Percentiles rank a stretch among this genome's conserved stretches.
These are phyloP conservation scores for Aspergillus sclerotiicarbonarius DNA, from an alignment of 495 filamentous ascomycete genomes.

Conservation along the genomic window DNA sequence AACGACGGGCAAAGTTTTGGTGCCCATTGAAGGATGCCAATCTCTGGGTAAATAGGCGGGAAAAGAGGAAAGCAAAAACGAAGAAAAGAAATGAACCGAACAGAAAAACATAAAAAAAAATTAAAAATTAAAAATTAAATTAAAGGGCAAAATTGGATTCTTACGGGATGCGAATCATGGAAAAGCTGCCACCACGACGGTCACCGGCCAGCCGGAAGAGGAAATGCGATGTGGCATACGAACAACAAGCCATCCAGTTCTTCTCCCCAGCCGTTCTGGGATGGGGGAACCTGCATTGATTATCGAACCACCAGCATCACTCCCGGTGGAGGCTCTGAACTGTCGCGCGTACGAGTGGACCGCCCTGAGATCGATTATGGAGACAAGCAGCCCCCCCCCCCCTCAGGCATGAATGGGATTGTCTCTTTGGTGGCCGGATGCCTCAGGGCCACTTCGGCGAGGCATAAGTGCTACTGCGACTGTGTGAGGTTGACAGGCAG, in stretches of 20 bases:
- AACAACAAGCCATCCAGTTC: background rate
- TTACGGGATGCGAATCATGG: too few relatives aligned
- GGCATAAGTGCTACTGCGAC: too few relatives aligned
- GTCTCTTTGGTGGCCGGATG: background rate
- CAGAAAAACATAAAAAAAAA: background rate
- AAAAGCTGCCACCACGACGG: constrained; percentile 1
- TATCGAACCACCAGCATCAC: constrained; percentile 1
- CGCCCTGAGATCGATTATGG: background rate
- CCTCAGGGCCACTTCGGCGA: too few relatives aligned
- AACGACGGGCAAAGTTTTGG: background rate
- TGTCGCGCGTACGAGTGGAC: constrained; percentile 10
- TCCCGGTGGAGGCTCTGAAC: constrained; percentile 11
- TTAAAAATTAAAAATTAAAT: background rate
- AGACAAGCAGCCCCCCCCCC: background rate
- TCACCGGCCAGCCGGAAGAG: constrained; percentile 13
- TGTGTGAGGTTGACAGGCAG: background rate
- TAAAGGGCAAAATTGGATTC: too few relatives aligned
- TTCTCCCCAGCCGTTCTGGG: constrained; percentile 3
- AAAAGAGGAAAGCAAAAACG: background rate
- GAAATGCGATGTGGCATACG: constrained; percentile 5
- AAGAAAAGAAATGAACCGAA: background rate
- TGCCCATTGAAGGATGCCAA: too few relatives aligned
- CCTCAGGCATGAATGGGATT: background rate
- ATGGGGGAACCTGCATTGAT: constrained; percentile 9
- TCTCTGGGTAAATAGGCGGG: background rate